Evolutionary conservation across 2,329 filamentous ascomycete genomes (phyloP).

Genomic region (Colletotrichum gloeosporioides): DNA sequence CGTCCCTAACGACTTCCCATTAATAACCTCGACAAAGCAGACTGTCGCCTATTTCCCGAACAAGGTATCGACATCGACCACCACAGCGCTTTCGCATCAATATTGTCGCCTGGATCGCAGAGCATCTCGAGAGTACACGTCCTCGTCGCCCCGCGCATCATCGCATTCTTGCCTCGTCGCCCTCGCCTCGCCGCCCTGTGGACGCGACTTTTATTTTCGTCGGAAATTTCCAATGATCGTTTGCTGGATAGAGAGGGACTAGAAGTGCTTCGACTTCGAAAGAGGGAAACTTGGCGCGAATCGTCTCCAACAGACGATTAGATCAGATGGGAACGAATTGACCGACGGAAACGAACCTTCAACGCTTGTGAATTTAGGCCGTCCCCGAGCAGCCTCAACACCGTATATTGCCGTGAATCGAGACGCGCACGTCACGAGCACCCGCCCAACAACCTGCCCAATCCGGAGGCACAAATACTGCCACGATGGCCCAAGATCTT

Average conservation of each 20-base stretch:
- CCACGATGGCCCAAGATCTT: constrained; percentile 61
- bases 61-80: background rate
- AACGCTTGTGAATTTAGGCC: background rate
- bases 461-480: background rate
- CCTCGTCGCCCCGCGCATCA: background rate
- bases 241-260: background rate
- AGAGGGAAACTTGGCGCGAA: background rate
- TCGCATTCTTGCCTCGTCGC: background rate
- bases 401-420: background rate
- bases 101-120: background rate
- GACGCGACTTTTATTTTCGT: background rate
- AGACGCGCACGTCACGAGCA: background rate
- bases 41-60: background rate
- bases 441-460: background rate
- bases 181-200: background rate
- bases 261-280: constrained; percentile 16
- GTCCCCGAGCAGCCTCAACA: background rate
- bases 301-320: background rate
- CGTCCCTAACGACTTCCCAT: background rate
- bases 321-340: background rate
- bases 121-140: background rate
- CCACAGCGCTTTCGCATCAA: background rate
- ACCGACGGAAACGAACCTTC: background rate
- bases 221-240: background rate
- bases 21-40: background rate